Base-by-base conservation (phyloP, 331 rosid genomes). In the Rhamnella rubrinervis region DNA sequence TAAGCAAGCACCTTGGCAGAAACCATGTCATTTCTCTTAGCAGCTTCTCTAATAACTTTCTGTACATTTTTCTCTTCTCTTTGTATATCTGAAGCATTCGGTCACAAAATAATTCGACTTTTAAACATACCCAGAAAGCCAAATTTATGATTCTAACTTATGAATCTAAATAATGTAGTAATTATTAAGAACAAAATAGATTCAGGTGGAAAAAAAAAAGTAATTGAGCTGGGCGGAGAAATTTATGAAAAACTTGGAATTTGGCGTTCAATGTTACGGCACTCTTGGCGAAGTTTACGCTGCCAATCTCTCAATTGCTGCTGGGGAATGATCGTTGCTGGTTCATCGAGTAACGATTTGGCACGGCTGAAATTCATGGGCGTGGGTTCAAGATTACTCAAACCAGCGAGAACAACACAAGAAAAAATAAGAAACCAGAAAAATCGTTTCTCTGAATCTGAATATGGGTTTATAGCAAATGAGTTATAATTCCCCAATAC, bases 231-330 rank as follows among this genome's bases (percentile, higher is more conserved):
- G 19, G 21, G 4, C 1, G 19, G 55, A 8, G 55, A 60, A 75
- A 12, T 31, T 31, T 31, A 46, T 12, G 17, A 31, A 17, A 17
- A n/a, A 63, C 84, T 84, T 68, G 82, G 70, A 41, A 83, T 72
- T 76, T 83, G 87, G 44, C 87, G 84, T 37, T 79, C 87, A 64
- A 83, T 74, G 77, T 75, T 69, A 65, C 84, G 84, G 72, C 84
- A 71, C 75, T 79, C 87, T 50, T 83, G 87, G 66, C 78, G 87
- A 35, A 83, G 87, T 47, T 61, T 72, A 1, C 87, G 76, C 19
- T 83, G 87, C 87, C 87, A 83, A 68, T 79, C 87, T 64, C 87
- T 71, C 77, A 83, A 64, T 65, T 75, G 84, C 66, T 83, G 84
- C 71, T 83, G 87, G 4, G 87, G 84, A 60, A n/a, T n/a, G n/a